Base-by-base conservation (phyloP, 164 flowering plant genomes). In the Umbilicus rupestris region DNA sequence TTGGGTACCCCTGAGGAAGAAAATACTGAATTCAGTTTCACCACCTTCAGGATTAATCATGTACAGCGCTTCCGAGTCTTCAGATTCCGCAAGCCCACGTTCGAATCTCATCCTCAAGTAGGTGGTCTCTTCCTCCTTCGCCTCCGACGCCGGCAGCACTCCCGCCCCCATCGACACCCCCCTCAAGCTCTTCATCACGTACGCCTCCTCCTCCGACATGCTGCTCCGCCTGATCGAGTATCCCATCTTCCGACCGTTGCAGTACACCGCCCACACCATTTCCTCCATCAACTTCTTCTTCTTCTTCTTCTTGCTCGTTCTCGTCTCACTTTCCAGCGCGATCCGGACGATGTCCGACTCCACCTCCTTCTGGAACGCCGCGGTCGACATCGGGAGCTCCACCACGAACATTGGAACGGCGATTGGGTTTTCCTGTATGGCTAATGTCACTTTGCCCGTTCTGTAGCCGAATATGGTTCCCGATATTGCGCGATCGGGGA, bases 111-210 rank as follows among this genome's bases (percentile, higher is more conserved):
- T 91, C 62, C 98, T 79, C 79, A 90, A 75, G 68, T 92, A 92
- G 1, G 87, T 85, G 68, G 89, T 50, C 39, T 90, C 97, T 5
- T 87, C 96, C 17, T 92, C 96, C 33, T 12, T 10, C 37, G 16
- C 64, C 15, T 19, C 20, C 64, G 24, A 33, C 10, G 70, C 67
- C 2, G 96, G 96, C 33, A 92, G 81, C 49, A 89, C 96, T 1
- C 98, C 98, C 1, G 96, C 96, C 0, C 98, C 96, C 95, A 88
- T 88, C 1, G 96, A 92, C 14, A 88, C 91, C 0, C 96, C 95
- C n/a, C 83, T 65, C 65, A 92, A 66, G 31, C 78, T 74, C 62
- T 81, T 82, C 88, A 89, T 83, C 7, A 92, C 96, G 67, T 83
- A 78, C 17, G 74, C 62, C 71, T 87, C 98, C 28, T 88, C 98